Evolutionary conservation across 1,284 basidiomycete species (phyloP).

Genomic region (Sporisorium scitamineum): DNA sequence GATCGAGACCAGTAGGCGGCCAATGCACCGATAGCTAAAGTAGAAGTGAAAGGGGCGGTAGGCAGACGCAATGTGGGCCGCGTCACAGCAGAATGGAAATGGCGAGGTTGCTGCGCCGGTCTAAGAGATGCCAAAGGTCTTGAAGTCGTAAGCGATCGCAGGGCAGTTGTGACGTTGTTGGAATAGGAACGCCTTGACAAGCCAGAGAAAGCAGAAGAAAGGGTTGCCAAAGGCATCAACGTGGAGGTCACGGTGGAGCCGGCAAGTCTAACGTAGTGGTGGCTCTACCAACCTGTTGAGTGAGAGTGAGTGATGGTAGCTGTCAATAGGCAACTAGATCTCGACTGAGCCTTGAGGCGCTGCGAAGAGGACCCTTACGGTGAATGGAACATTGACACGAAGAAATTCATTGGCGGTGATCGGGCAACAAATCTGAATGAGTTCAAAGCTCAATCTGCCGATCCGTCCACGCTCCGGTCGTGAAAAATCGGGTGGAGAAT

Average conservation of each 20-base stretch:
- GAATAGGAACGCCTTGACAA: constrained; percentile 25
- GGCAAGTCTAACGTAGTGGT: not conserved
- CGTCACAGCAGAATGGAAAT: not conserved
- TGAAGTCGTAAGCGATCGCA: constrained; percentile 9
- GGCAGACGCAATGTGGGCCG: constrained; percentile 14
- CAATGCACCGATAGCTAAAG: constrained; percentile 16
- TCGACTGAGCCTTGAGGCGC: not conserved
- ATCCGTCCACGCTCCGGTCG: not conserved
- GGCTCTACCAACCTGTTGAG: not conserved
- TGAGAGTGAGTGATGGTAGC: not conserved
- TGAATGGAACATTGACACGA: constrained; percentile 2
- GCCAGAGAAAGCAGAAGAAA: constrained; percentile 18
- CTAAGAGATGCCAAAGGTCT: constrained; percentile 5
- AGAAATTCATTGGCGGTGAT: constrained; percentile 28
- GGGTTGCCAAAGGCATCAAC: constrained; percentile 39
- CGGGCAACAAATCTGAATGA: constrained; percentile 14
- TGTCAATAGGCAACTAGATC: not conserved
- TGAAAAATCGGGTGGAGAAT: constrained; percentile 13
- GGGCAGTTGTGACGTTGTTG: constrained; percentile 20
- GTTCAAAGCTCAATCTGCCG: constrained; percentile 3
- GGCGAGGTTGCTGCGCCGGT: not conserved
- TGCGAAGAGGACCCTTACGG: constrained; percentile 21
- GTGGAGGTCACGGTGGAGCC: not conserved
- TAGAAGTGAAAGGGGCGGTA: constrained; percentile 9
- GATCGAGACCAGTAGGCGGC: constrained; percentile 14